These are phyloP conservation scores for Sordariomycetes sp. DNA, from an alignment of 2,329 filamentous ascomycete genomes.

Conservation along the genomic window DNA sequence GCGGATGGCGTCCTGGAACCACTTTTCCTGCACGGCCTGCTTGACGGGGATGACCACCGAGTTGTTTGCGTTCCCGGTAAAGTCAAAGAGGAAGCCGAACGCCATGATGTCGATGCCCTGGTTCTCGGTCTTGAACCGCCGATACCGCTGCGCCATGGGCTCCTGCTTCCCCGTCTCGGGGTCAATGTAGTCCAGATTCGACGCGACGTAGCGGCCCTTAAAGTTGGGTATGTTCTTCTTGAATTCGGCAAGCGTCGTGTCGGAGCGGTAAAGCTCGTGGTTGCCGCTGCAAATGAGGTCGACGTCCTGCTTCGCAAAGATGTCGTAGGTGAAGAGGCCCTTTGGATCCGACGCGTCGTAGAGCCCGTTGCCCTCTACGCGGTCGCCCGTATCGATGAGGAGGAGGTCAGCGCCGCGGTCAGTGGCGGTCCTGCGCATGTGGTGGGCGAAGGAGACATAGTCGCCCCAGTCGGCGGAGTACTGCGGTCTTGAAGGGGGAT, in stretches of 20 bases:
- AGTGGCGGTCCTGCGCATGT: slow-evolving; percentile 69
- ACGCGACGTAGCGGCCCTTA: slow-evolving; percentile 68
- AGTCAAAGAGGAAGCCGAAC: slow-evolving; percentile 93
- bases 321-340: slow-evolving; percentile 78
- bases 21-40: slow-evolving; percentile 67
- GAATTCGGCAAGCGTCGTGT: slow-evolving; percentile 68
- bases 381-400: slow-evolving; percentile 90
- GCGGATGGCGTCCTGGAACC: slow-evolving; percentile 80
- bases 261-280: slow-evolving; percentile 81
- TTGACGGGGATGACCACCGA: slow-evolving; percentile 71
- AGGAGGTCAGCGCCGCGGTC: slow-evolving; percentile 69
- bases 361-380: slow-evolving; percentile 86
- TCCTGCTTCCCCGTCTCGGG: slow-evolving; percentile 55
- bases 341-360: slow-evolving; percentile 85
- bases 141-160: slow-evolving; percentile 69
- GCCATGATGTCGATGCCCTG: slow-evolving; percentile 72
- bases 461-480: slow-evolving; percentile 97
- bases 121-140: slow-evolving; percentile 85
- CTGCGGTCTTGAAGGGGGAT: too few species aligned
- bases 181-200: slow-evolving; percentile 81
- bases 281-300: slow-evolving; percentile 84
- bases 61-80: slow-evolving; percentile 82
- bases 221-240: slow-evolving; percentile 73
- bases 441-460: slow-evolving; percentile 83
- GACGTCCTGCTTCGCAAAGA: slow-evolving; percentile 69